These are phyloP conservation scores for Zarea fungicola DNA, from an alignment of 2,329 filamentous ascomycete genomes.

Conservation along the genomic window DNA sequence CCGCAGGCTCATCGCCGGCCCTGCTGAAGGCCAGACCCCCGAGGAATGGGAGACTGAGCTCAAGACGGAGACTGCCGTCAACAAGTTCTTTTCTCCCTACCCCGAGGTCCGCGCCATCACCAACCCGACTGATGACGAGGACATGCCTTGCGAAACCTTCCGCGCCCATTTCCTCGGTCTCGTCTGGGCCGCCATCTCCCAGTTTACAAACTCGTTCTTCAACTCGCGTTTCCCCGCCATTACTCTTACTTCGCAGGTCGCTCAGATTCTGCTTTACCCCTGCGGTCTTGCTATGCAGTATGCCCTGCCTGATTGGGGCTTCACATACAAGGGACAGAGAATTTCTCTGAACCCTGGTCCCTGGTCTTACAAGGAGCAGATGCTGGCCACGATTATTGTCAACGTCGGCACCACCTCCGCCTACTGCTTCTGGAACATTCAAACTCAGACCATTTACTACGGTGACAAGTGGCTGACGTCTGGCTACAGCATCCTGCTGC, in stretches of 20 bases:
- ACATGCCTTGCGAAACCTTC: constrained; percentile 9
- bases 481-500: constrained; percentile 29
- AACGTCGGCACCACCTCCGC: constrained; percentile 32
- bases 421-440: constrained; percentile 32
- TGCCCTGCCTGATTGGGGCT: constrained; percentile 12
- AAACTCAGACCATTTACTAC: constrained; percentile 26
- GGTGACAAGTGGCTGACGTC: constrained; percentile 15
- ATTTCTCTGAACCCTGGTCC: constrained; percentile 33
- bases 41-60: constrained; percentile 11
- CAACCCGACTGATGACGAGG: neutral
- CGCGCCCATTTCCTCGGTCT: constrained; percentile 9
- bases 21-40: constrained; percentile 15
- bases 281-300: neutral
- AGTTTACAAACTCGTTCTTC: constrained; percentile 13
- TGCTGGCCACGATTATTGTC: constrained; percentile 33
- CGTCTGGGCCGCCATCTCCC: constrained; percentile 9
- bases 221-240: constrained; percentile 12
- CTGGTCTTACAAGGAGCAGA: constrained; percentile 36
- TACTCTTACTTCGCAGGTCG: constrained; percentile 5
- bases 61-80: constrained; percentile 11
- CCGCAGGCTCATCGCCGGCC: constrained; percentile 15
- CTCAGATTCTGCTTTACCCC: constrained; percentile 9
- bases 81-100: constrained; percentile 11
- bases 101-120: constrained; percentile 13
- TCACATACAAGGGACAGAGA: constrained; percentile 12